Base-by-base conservation (phyloP, 371 early-diverging fungal species). In the Zychaea mexicana region DNA sequence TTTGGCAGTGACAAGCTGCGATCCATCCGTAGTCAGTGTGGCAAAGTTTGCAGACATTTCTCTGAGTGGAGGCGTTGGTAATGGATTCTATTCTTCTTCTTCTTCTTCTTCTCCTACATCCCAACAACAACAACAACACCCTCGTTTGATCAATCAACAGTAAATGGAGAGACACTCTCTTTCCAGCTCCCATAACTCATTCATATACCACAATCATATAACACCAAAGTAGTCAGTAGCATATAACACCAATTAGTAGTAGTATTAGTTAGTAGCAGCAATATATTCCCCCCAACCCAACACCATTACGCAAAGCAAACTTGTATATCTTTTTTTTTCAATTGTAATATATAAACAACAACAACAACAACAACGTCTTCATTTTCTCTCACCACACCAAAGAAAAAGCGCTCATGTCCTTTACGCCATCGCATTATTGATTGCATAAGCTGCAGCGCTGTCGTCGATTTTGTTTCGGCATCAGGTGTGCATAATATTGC, bases 1-100 rank as follows among this genome's bases (percentile, higher is more conserved):
- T 8, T 32, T 80, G 21, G 77, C 76, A 22, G 80, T 80, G 5
- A 80, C 80, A 2, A 80, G 80, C 28, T 80, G 80, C 52, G 80
- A 80, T 58, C 61, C 75, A 13, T 60, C 77, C 0, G 80, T 80
- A 2, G 80, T 80, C 2, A 73, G 73, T 45, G 80, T 80, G 3
- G 80, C 76, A 30, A 80, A 80, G 46, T 80, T 80, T 60, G 66
- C 73, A 4, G 67, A 80, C 9, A 73, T 80, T n/a, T 61, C 55
- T 24, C 59, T 80, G n/a, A 66, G 61, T 27, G 66, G 74, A 8
- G 70, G 72, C 42, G 63, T 77, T 12, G 72, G 73, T 17, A 66
- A 72, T 60, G 69, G 66, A 13, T 63, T 63, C 33, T 63, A 63
- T 22, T 49, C 61, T 15, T 31, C 9, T 15, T 21, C 27, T 9